A percentile compares a stretch with the other conserved stretches of the same genome.
phyloP scores from a whole-genome alignment of 192 early-diverging fungal species.

The Pecoramyces ruminantium region DNA sequence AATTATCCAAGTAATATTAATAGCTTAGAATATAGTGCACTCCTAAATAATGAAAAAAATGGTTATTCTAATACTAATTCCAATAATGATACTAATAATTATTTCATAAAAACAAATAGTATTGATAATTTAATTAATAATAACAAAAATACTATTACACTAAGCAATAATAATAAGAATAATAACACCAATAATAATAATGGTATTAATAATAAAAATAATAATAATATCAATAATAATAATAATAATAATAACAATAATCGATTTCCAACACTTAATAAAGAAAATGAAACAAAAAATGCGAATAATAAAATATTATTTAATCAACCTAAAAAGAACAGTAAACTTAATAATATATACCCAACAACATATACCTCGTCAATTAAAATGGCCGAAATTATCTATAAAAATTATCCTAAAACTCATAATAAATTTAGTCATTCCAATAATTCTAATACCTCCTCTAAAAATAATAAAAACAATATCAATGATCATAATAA shows the following conservation, averaged over 20 bases:
- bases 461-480: neutral
- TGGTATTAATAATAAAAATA: neutral
- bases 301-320: neutral
- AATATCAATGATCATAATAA: neutral
- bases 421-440: too few species aligned
- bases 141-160: too few species aligned
- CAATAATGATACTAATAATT: too few species aligned
- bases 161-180: too few species aligned
- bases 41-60: neutral
- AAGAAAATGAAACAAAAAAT: neutral
- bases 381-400: neutral
- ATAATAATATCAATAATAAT: neutral
- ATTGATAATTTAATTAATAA: too few species aligned
- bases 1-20: neutral
- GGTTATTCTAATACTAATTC: too few species aligned
- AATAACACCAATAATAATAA: neutral
- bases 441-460: neutral
- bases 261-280: neutral
- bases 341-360: neutral
- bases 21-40: neutral
- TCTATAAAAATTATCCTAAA: neutral
- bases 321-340: neutral
- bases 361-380: neutral
- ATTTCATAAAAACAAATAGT: too few species aligned
- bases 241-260: neutral